Conservation (phyloP, 495 filamentous ascomycete species). For the Cercophora sp. region DNA sequence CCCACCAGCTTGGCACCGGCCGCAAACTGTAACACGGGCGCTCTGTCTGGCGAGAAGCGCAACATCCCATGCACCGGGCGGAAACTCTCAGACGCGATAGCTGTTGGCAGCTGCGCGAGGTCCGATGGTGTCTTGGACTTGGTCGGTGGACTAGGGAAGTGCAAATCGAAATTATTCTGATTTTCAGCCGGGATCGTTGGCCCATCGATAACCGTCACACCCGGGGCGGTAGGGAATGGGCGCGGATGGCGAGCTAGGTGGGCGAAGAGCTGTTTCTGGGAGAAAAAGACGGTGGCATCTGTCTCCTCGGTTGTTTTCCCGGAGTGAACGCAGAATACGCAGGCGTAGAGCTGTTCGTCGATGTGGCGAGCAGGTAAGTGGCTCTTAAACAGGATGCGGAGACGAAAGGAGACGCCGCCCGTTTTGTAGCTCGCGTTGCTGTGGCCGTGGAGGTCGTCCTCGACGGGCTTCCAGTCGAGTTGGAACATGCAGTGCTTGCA, state of each 20-base stretch:
- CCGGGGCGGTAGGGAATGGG: constrained; percentile 36
- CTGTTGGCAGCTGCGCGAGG: constrained; percentile 32
- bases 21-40: constrained; percentile 37
- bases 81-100: constrained; percentile 29
- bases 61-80: constrained; percentile 26
- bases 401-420: constrained; percentile 31
- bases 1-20: constrained; percentile 41
- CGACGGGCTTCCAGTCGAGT: constrained; percentile 34
- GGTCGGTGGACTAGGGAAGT: constrained; percentile 34
- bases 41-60: constrained; percentile 34
- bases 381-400: constrained; percentile 41
- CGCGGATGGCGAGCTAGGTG: constrained; percentile 40
- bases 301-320: constrained; percentile 33
- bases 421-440: constrained; percentile 30
- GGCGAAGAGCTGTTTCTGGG: constrained; percentile 33
- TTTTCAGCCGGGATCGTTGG: constrained; percentile 12
- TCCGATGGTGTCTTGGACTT: constrained; percentile 29
- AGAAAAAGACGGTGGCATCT: constrained; percentile 43
- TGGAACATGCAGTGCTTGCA: constrained; percentile 40
- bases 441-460: constrained; percentile 31
- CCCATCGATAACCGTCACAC: constrained; percentile 36
- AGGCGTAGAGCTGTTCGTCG: constrained; percentile 38
- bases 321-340: constrained; percentile 39
- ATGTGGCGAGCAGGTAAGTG: constrained; percentile 33
- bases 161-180: constrained; percentile 45